These are phyloP conservation scores for Solanum ahanhuiri DNA, from an alignment of 257 asterid genomes.

Conservation along the genomic window DNA sequence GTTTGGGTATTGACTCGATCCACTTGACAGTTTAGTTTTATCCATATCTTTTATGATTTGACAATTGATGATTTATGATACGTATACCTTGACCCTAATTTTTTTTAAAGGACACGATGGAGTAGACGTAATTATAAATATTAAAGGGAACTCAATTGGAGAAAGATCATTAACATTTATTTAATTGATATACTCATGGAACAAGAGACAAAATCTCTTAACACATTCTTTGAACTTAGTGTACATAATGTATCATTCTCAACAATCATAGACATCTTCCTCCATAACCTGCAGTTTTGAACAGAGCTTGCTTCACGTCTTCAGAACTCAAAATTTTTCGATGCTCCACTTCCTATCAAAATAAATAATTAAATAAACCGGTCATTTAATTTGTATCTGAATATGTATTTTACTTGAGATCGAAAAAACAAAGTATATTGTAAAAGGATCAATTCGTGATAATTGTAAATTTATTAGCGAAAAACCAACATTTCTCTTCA, in stretches of 20 bases:
- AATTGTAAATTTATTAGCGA: too few species aligned
- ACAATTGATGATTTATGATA: background rate
- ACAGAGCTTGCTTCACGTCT: constrained; percentile 57
- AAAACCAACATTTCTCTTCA: too few species aligned
- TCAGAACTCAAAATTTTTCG: constrained; percentile 28
- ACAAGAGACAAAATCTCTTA: background rate
- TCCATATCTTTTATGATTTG: background rate
- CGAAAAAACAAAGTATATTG: too few species aligned
- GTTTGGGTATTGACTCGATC: background rate
- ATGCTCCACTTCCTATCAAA: constrained; percentile 36
- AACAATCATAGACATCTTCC: constrained; percentile 48
- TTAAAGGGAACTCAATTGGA: background rate
- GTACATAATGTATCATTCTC: background rate
- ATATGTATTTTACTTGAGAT: too few species aligned
- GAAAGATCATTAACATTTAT: background rate
- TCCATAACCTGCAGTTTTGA: constrained; percentile 69
- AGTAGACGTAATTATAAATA: background rate
- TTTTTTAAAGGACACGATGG: too few species aligned
- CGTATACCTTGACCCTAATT: background rate
- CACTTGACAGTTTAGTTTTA: background rate
- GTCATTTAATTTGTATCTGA: background rate
- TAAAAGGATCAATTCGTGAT: too few species aligned
- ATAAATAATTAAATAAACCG: background rate
- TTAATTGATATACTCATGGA: background rate
- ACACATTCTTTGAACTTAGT: background rate